Evolutionary conservation across 2,329 filamentous ascomycete species (phyloP).

Genomic region (Cucurbitaria berberidis): DNA sequence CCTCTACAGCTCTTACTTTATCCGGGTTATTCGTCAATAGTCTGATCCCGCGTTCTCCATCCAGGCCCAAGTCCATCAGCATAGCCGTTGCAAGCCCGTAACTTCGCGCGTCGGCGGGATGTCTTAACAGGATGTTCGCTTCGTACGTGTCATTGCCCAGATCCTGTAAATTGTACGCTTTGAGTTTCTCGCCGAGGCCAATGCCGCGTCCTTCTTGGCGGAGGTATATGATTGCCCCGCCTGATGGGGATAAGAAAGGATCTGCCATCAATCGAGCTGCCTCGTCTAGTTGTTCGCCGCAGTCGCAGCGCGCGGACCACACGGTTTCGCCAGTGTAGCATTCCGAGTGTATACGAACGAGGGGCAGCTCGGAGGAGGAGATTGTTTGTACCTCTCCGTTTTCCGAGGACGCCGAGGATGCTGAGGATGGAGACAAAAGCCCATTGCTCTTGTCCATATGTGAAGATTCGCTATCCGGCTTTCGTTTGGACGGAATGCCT

Average conservation of each 20-base stretch:
- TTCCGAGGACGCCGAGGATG: conserved; percentile 34
- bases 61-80: conserved; percentile 80
- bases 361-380: conserved; percentile 59
- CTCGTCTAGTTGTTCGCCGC: conserved; percentile 96
- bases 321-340: conserved; percentile 99
- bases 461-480: conserved; percentile 9
- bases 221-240: conserved; percentile 93
- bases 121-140: conserved; percentile 86
- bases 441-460: conserved; percentile 16
- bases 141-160: conserved; percentile 97
- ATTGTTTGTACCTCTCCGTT: conserved; percentile 35
- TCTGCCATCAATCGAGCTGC: conserved; percentile 91
- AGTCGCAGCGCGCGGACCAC: conserved; percentile 97
- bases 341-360: conserved; percentile 96
- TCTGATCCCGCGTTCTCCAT: conserved; percentile 72
- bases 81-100: conserved; percentile 98
- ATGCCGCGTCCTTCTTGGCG: conserved; percentile 96
- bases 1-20: conserved; percentile 93
- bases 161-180: conserved; percentile 97
- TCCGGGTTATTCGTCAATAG: conserved; percentile 97
- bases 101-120: conserved; percentile 91
- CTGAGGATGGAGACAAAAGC: conserved; percentile 22
- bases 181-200: conserved; percentile 91
- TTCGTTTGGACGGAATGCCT: conserved; percentile 30
- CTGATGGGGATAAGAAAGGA: conserved; percentile 62